These are phyloP conservation scores for Penicillium frequentans DNA, from an alignment of 2,329 filamentous ascomycete genomes.

Conservation along the genomic window DNA sequence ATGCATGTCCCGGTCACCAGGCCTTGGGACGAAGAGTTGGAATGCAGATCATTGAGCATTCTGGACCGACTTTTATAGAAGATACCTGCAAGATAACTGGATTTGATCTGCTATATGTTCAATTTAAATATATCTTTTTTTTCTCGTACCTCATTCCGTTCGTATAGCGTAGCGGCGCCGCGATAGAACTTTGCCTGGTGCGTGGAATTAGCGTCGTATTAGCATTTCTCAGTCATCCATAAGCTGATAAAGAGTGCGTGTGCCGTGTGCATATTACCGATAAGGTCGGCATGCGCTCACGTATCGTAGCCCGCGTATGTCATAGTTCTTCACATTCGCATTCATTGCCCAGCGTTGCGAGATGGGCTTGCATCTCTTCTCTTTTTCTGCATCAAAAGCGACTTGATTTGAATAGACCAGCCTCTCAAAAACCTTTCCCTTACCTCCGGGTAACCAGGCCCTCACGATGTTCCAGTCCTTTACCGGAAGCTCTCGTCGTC, in stretches of 20 bases:
- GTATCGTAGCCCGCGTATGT: constrained; percentile 24
- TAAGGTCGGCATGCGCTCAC: constrained; percentile 20
- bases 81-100: not conserved
- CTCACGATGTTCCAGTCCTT: constrained; percentile 83
- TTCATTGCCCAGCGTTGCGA: constrained; percentile 6
- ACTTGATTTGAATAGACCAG: not conserved
- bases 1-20: not conserved
- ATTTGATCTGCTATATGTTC: too few species aligned
- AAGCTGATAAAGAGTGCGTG: constrained; percentile 8
- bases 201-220: constrained; percentile 12
- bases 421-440: not conserved
- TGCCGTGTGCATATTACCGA: constrained; percentile 19
- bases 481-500: constrained; percentile 79
- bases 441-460: constrained; percentile 7
- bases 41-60: not conserved
- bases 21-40: not conserved
- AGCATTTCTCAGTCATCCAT: not conserved
- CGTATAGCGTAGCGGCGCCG: not conserved
- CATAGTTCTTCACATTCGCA: constrained; percentile 25
- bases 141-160: not conserved
- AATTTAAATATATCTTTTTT: not conserved
- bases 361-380: constrained; percentile 22
- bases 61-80: not conserved
- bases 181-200: not conserved
- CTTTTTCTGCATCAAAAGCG: constrained; percentile 13